Evolutionary conservation across 441 rosid genomes (phyloP).

Genomic region (Breynia disticha): DNA sequence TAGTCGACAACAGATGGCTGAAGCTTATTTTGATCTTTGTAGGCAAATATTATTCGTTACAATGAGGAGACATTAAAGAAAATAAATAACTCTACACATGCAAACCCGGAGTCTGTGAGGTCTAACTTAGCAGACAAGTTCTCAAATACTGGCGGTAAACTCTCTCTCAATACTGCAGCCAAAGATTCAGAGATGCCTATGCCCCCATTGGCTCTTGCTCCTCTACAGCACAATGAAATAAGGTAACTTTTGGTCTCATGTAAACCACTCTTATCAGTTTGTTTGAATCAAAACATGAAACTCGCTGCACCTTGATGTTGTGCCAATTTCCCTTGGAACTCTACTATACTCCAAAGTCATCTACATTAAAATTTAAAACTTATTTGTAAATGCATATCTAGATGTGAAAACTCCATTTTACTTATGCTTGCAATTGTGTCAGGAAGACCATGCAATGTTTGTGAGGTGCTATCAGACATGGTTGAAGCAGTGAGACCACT

Average conservation of each 20-base stretch:
- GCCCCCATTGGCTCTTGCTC: conserved; percentile 74
- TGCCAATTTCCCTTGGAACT: not conserved
- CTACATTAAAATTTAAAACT: not conserved
- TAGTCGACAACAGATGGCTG: not conserved
- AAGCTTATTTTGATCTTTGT: conserved; percentile 6
- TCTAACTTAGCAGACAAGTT: conserved; percentile 37
- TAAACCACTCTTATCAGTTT: not conserved
- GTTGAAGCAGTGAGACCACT: conserved; percentile 71
- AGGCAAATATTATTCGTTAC: conserved; percentile 71
- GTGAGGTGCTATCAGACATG: conserved; percentile 58
- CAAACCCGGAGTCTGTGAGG: conserved; percentile 35
- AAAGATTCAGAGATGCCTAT: conserved; percentile 78
- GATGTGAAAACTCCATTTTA: conserved; percentile 9
- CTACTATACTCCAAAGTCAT: not conserved
- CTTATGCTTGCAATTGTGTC: conserved; percentile 51
- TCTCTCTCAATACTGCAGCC: conserved; percentile 29
- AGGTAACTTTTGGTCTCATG: conserved; percentile 34
- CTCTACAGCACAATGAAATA: conserved; percentile 43
- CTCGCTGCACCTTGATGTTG: no score
- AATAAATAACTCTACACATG: conserved; percentile 28
- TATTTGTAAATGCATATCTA: not conserved
- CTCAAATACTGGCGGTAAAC: conserved; percentile 16
- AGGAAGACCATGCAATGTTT: conserved; percentile 88
- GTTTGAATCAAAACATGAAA: not conserved
- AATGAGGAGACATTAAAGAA: conserved; percentile 65